Base-by-base conservation (phyloP, 495 filamentous ascomycete genomes). In the Penicillium argentinense region DNA sequence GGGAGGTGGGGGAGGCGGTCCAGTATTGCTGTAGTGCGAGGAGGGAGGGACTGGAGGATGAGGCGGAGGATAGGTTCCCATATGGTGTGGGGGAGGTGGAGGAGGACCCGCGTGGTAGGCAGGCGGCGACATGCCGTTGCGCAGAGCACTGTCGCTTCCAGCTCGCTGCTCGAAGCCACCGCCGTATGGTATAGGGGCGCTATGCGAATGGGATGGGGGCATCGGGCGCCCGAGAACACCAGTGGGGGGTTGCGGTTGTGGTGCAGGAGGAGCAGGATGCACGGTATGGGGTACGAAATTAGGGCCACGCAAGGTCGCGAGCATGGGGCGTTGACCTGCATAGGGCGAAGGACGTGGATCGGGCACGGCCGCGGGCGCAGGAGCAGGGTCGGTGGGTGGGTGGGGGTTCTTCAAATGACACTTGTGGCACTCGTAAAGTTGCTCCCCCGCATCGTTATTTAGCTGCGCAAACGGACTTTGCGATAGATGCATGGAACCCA, bases 361-460 rank as follows among this genome's bases (percentile, higher is more conserved):
- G 33, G 33, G 33, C 16, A 8, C 17, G 6, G 33, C 8, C 33
- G 12, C 33, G 17, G 33, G 16, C 8, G 16, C 33, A 19, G 33
- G 12, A 9, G 26, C 12, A 3, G 24, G 18, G 4, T 30, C 41
- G n/a, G 39, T 33, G 4, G 53, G 42, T 2, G 53, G 49, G 13
- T 53, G 49, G 1, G 59, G 56, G 26, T 68, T 68, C 55, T 73
- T 74, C 36, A 78, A 47, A 51, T 78, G 71, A 45, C 76, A 80
- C 47, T 77, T 78, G 53, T 80, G 76, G 49, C 76, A 79, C 55
- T 76, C 72, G 23, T 69, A 72, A 3, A 52, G 33, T 5, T 41
- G 22, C 45, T 60, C 57, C 22, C 36, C 47, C 39, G 14, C 27
- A 24, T 72, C 66, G 2, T 66, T 68, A 47, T 69, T 70, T 18